phyloP scores from a whole-genome alignment of 257 asterid species.

The Echites panduratus region DNA sequence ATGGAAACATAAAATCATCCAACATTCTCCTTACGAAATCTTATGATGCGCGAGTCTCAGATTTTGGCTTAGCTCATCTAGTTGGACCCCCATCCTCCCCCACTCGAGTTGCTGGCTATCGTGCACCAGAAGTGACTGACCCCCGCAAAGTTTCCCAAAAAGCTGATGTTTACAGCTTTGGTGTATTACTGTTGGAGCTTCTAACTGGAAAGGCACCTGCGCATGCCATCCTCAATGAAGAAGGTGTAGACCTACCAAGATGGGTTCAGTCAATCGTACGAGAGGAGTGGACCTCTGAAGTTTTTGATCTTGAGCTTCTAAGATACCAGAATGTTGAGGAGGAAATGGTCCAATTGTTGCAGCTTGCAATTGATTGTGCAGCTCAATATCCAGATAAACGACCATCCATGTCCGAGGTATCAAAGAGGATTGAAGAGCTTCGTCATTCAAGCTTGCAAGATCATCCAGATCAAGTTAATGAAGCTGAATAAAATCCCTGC shows the following conservation, averaged over 20 bases:
- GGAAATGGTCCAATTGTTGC: slow-evolving; percentile 39
- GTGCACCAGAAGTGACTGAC: slow-evolving; percentile 46
- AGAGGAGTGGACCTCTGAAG: slow-evolving; percentile 44
- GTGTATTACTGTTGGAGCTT: slow-evolving; percentile 39
- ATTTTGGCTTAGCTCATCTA: slow-evolving; percentile 36
- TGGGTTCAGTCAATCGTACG: slow-evolving; percentile 40
- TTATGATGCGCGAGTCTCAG: slow-evolving; percentile 32
- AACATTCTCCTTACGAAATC: slow-evolving; percentile 38
- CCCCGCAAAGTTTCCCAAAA: slow-evolving; percentile 34
- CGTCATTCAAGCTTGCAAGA: slow-evolving; percentile 17
- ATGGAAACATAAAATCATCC: slow-evolving; percentile 45
- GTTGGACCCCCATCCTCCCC: slow-evolving; percentile 42
- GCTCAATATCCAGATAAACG: slow-evolving; percentile 36
- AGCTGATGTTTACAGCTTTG: slow-evolving; percentile 49
- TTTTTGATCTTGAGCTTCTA: slow-evolving; percentile 36
- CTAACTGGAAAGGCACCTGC: slow-evolving; percentile 43
- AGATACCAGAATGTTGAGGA: slow-evolving; percentile 30
- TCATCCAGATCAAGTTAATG: slow-evolving; percentile 19
- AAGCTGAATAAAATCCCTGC: slow-evolving; percentile 16
- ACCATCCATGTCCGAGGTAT: slow-evolving; percentile 29
- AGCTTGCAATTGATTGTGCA: slow-evolving; percentile 35
- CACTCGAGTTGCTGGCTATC: slow-evolving; percentile 33
- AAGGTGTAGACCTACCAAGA: slow-evolving; percentile 46
- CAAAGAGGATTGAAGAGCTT: slow-evolving; percentile 31
- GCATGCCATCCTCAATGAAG: slow-evolving; percentile 36